Evolutionary conservation across 768 basidiomycete genomes (phyloP).

Genomic region (Rhodotorula toruloides): DNA sequence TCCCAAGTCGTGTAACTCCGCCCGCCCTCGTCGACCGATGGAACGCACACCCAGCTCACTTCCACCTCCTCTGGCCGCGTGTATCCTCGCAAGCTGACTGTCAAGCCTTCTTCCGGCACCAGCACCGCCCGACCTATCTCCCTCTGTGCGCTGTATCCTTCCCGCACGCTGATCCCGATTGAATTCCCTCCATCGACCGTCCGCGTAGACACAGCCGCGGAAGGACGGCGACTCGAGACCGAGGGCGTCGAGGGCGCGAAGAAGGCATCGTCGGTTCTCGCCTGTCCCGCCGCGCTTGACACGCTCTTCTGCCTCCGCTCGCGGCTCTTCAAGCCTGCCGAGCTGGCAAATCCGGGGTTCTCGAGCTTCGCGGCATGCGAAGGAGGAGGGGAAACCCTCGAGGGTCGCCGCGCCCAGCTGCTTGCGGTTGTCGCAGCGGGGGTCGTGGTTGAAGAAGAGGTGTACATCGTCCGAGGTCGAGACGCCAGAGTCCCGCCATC

Average conservation of each 20-base stretch:
- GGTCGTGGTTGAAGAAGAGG: not conserved
- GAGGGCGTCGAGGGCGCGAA: not conserved
- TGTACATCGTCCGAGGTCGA: not conserved
- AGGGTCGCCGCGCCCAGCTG: no score
- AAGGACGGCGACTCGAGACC: not conserved
- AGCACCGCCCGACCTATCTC: not conserved
- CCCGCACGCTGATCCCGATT: constrained; percentile 22
- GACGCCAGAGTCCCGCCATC: not conserved
- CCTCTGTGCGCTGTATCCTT: not conserved
- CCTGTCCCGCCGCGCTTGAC: not conserved
- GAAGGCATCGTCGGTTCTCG: constrained; percentile 7
- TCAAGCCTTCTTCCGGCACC: not conserved
- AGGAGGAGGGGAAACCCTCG: not conserved
- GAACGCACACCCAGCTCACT: constrained; percentile 10
- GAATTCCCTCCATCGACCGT: no score
- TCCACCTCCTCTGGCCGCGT: constrained; percentile 26
- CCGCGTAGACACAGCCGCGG: not conserved
- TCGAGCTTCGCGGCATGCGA: not conserved
- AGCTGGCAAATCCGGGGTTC: no score
- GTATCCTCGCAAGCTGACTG: constrained; percentile 25
- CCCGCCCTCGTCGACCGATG: constrained; percentile 8
- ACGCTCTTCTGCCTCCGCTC: not conserved
- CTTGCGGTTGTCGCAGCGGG: no score
- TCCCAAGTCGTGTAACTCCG: constrained; percentile 22
- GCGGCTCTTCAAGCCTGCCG: not conserved